Evolutionary conservation across 2,329 filamentous ascomycete genomes (phyloP), one percentile per base, ranked within the genome.

Genomic region (Endoconidiophora polonica): DNA sequence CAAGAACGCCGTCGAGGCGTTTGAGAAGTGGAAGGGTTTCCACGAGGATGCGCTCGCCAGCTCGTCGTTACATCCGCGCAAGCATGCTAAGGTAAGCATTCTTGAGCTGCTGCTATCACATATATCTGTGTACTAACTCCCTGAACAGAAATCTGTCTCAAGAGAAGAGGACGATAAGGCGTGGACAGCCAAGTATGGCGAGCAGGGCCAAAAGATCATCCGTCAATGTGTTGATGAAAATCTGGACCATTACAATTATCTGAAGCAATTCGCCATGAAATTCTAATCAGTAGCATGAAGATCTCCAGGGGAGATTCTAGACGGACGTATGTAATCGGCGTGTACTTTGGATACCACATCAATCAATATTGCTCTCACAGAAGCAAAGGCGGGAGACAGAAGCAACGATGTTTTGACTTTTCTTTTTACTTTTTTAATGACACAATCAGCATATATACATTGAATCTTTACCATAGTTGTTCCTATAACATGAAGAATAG

Each of bases 21-120:
- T 96, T 66, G 86, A 88, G 67, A 96, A 98, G 69, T 96, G 91
- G 91, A 83, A 80, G 57, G 91, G 91, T 9, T 96, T 94, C 68
- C 91, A 96, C 63, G 84, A 96, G 57, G 91, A 96, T 69, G 91
- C 87, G 12, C 85, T 96, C 58, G 72, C 83, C 57, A 94, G 85
- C 61, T 81, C 73, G 37, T 79, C 79, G 54, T 68, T 98, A 59
- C 81, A 81, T 61, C 77, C 84, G 2, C 72, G 85, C 60, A 70
- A 71, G 43, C 72, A 80, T 56, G 74, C 77, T 23, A 71, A 76
- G 62, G 76, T 79, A 65, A 63, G 72, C 64, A 48, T 48, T 55
- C 24, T 45, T 48, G 4, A 1, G 14, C 23, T 7, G n/a, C 44
- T 2, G 9, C 10, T 38, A 43, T 29, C 24, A 20, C 14, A 9